phyloP scores from a whole-genome alignment of 345 rosid species.

The Lepidium sativum region DNA sequence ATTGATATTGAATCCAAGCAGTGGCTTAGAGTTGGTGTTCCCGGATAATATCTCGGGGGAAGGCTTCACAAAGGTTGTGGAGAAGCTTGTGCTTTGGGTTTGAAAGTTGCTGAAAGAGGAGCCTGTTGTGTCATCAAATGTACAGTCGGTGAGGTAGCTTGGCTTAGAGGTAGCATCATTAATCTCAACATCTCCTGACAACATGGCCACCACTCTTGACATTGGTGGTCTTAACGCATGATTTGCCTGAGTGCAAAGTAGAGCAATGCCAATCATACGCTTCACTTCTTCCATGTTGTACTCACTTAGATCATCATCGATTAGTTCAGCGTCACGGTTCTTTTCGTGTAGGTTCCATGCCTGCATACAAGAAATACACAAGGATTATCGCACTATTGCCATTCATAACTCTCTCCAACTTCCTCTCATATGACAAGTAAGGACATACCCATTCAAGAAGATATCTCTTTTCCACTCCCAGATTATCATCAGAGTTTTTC shows the following conservation, averaged over 20 bases:
- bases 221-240: slow-evolving; percentile 47
- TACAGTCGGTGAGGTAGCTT: slow-evolving; percentile 50
- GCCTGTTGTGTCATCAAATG: slow-evolving; percentile 31
- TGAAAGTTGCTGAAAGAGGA: slow-evolving; percentile 21
- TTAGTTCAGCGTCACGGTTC: slow-evolving; percentile 33
- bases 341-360: slow-evolving; percentile 54
- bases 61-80: slow-evolving; percentile 15
- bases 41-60: neutral
- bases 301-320: slow-evolving; percentile 31
- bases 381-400: neutral
- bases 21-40: neutral
- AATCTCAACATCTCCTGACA: slow-evolving; percentile 55
- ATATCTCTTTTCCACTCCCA: slow-evolving; percentile 30
- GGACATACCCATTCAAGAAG: slow-evolving; percentile 58
- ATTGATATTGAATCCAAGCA: slow-evolving; percentile 18
- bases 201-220: slow-evolving; percentile 64
- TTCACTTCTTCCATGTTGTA: slow-evolving; percentile 38
- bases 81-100: neutral
- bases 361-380: slow-evolving; percentile 18
- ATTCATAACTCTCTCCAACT: neutral
- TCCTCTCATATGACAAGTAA: neutral
- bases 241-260: slow-evolving; percentile 56
- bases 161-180: slow-evolving; percentile 32
- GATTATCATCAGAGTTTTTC: slow-evolving; percentile 25
- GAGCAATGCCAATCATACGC: slow-evolving; percentile 46